These are phyloP conservation scores for Rhinocladiella mackenziei DNA, from an alignment of 2,329 filamentous ascomycete species.

Conservation along the genomic window DNA sequence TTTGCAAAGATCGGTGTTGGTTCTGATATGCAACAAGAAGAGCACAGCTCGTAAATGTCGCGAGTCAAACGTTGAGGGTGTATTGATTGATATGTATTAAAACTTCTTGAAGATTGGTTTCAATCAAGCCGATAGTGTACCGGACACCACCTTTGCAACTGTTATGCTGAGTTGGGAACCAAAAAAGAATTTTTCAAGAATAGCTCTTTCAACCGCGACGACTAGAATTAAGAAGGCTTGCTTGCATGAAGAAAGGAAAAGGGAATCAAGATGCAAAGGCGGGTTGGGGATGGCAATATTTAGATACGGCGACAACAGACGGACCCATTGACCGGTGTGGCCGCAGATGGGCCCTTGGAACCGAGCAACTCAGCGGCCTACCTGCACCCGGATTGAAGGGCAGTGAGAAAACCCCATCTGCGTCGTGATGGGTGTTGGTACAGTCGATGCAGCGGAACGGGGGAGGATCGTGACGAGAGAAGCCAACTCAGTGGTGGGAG, in stretches of 20 bases:
- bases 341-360: too few relatives aligned
- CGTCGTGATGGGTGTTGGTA: too few relatives aligned
- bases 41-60: slow-evolving; percentile 22
- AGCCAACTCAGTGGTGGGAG: slow-evolving; percentile 6
- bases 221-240: slow-evolving; percentile 32
- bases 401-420: too few relatives aligned
- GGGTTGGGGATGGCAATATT: slow-evolving; percentile 28
- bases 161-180: slow-evolving; percentile 11
- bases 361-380: too few relatives aligned
- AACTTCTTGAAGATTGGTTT: slow-evolving; percentile 11
- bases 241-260: slow-evolving; percentile 29
- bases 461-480: slow-evolving; percentile 7
- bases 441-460: slow-evolving; percentile 9
- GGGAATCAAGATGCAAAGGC: slow-evolving; percentile 12
- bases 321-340: slow-evolving; percentile 11
- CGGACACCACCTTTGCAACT: slow-evolving; percentile 25
- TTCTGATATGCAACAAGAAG: slow-evolving; percentile 14
- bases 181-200: slow-evolving; percentile 26
- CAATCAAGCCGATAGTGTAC: slow-evolving; percentile 23
- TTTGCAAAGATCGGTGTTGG: slow-evolving; percentile 22
- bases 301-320: slow-evolving; percentile 21
- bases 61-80: background rate
- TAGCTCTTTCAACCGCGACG: slow-evolving; percentile 26
- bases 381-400: too few relatives aligned
- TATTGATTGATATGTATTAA: slow-evolving; percentile 5